Evolutionary conservation across 768 basidiomycete species (phyloP), one percentile per base, ranked within the genome.

Genomic region (Holtermanniella nyarrowii): DNA sequence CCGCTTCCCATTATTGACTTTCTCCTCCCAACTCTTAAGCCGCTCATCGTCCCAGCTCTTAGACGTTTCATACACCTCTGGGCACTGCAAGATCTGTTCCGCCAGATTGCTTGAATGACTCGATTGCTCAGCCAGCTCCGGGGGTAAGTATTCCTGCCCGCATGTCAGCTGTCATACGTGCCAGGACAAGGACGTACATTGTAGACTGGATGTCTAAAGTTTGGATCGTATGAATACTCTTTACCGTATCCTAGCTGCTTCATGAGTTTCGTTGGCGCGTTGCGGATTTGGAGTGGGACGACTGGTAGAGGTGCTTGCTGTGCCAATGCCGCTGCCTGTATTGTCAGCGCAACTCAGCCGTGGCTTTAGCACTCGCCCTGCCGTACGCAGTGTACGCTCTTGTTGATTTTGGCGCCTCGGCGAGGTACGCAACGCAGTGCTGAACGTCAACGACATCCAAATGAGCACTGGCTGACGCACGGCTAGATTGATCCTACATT

Each of bases 341-440:
- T 5, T 22, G 37, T 27, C 24, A 25, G 27, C 27, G 14, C 27
- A 20, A 27, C 14, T 20, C 23, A 48, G 26, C 26, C n/a, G 1
- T 13, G 16, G 40, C 27, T n/a, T 20, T 3, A 2, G 24, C 21
- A 44, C 69, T 58, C 26, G 73, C 75, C 26, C 77, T 74, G 21
- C 78, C 79, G 70, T 88, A 89, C 0, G 81, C 88, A 48, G 81
- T 80, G 62, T 89, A 90, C 3, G 83, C 71, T 20, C 87, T 79
- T 0, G 85, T 86, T 25, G 82, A 84, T 70, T 90, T 90, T 0
- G 82, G 82, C 1, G 86, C 82, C 68, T 86, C 84, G n/a, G 83
- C 76, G 44, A 90, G 78, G 68, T 87, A 86, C 23, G 81, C 77
- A 14, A 88, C 80, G 25, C 82, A 75, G 62, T 88, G 86, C 23